Base-by-base conservation (phyloP, 371 early-diverging fungal species). In the Massospora cicadina region DNA sequence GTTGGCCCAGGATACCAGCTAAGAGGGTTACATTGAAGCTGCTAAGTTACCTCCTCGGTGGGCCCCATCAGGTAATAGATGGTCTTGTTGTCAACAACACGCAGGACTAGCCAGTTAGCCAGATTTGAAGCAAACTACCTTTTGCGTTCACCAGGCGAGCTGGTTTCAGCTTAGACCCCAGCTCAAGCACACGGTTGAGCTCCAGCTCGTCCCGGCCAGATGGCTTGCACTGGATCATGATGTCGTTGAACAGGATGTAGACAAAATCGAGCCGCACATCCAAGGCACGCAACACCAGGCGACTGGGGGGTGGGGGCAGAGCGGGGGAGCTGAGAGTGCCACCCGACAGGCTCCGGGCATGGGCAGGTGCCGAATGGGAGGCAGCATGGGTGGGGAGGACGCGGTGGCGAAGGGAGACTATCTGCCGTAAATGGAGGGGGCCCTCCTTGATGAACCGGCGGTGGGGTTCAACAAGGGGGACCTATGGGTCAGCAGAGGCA, bases 181-280 rank as follows among this genome's bases (percentile, higher is more conserved):
- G 32, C 30, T 64, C 55, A 17, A 64, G 29, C n/a, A 55, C 24
- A 1, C 54, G 7, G 24, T 53, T 13, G 13, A 64, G 12, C 28
- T 64, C 64, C 2, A 64, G 25, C 31, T 64, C 55, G 2, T 29
- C 58, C 27, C 32, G 55, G 31, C 55, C 55, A 29, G 30, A 24
- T 1, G 28, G 17, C 30, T 54, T 64, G 31, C 64, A 64, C 69
- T 78, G 76, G 59, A 79, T 68, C 70, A 81, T 68, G 63, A 81
- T 72, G 66, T 81, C 81, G 63, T 76, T 81, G 68, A 81, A 81
- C 61, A 81, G 59, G 60, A 71, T 73, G 63, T 75, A 78, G 59
- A 71, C 54, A 65, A 71, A 76, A 54, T 62, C 33, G 17, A 28
- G 7, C 12, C 26, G 12, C 2, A 62, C 62, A 10, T 62, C 62